Percentiles rank a stretch among this genome's conserved stretches.
Conservation (phyloP, 306 rosid genomes). For the Ormosia emarginata region DNA sequence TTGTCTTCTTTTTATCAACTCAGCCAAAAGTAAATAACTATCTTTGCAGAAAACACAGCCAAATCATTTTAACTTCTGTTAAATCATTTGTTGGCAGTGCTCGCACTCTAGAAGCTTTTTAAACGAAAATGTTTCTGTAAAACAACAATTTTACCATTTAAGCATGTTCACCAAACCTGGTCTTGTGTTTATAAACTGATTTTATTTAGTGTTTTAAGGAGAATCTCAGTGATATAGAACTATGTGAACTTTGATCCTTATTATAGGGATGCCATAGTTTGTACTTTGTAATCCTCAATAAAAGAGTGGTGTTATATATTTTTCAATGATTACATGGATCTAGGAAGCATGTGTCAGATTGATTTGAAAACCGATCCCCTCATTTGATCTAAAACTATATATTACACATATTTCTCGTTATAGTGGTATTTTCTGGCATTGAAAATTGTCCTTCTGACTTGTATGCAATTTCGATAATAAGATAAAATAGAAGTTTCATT, state of each 20-base stretch:
- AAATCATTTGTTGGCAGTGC: neutral
- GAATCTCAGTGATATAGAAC: slow-evolving; percentile 42
- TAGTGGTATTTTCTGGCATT: slow-evolving; percentile 33
- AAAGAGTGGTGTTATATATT: slow-evolving; percentile 30
- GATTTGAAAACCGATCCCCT: slow-evolving; percentile 30
- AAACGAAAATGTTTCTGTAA: neutral
- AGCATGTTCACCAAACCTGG: slow-evolving; percentile 17
- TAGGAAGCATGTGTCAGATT: slow-evolving; percentile 72
- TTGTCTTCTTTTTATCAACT: slow-evolving; percentile 45
- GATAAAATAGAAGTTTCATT: slow-evolving; percentile 84
- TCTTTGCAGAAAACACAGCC: neutral
- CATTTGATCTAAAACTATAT: slow-evolving; percentile 21
- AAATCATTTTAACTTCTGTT: neutral
- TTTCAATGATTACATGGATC: slow-evolving; percentile 35
- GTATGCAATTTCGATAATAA: slow-evolving; percentile 43
- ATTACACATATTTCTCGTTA: slow-evolving; percentile 19
- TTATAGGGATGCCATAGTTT: slow-evolving; percentile 31
- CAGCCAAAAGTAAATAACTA: slow-evolving; percentile 2
- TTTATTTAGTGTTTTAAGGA: slow-evolving; percentile 13
- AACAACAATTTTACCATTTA: slow-evolving; percentile 23
- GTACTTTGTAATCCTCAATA: slow-evolving; percentile 39
- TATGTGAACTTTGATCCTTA: slow-evolving; percentile 27
- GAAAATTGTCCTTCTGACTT: slow-evolving; percentile 38
- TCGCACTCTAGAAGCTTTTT: neutral
- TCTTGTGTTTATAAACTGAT: slow-evolving; percentile 34